A percentile compares a stretch with the other conserved stretches of the same genome.
Evolutionary conservation across 371 early-diverging fungal species (phyloP).

Genomic region (Apophysomyces elegans): DNA sequence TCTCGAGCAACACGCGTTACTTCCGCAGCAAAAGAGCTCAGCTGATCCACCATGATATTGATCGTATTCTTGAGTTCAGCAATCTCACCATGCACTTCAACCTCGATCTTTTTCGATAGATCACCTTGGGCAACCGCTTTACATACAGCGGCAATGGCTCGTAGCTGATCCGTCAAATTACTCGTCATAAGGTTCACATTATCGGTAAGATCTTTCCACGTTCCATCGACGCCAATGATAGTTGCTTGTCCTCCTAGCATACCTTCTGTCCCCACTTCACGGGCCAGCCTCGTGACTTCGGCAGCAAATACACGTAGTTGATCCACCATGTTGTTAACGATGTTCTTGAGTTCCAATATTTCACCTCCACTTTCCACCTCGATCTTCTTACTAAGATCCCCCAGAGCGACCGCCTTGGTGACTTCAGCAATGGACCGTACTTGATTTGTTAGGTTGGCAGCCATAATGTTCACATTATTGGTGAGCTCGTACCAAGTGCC

Average conservation of each 20-base stretch:
- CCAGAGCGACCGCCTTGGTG: constrained; percentile 33
- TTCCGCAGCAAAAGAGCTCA: constrained; percentile 44
- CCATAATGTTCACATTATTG: constrained; percentile 37
- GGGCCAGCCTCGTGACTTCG: constrained; percentile 37
- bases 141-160: constrained; percentile 55
- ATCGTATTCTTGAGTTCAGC: constrained; percentile 40
- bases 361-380: constrained; percentile 35
- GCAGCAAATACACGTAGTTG: constrained; percentile 29
- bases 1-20: constrained; percentile 44
- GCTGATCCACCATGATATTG: constrained; percentile 56
- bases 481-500: constrained; percentile 50
- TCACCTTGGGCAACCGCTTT: constrained; percentile 63
- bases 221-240: constrained; percentile 55
- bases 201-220: constrained; percentile 62
- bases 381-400: constrained; percentile 24
- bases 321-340: constrained; percentile 50
- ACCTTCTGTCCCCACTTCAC: constrained; percentile 51
- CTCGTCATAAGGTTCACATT: constrained; percentile 63
- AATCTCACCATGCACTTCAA: constrained; percentile 42
- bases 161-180: constrained; percentile 60
- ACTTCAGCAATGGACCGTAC: constrained; percentile 34
- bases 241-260: constrained; percentile 27
- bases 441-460: constrained; percentile 27
- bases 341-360: constrained; percentile 51
- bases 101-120: constrained; percentile 37